Evolutionary conservation across 2,329 filamentous ascomycete genomes (phyloP), one percentile per base, ranked within the genome.

Genomic region (Alternaria sp.): DNA sequence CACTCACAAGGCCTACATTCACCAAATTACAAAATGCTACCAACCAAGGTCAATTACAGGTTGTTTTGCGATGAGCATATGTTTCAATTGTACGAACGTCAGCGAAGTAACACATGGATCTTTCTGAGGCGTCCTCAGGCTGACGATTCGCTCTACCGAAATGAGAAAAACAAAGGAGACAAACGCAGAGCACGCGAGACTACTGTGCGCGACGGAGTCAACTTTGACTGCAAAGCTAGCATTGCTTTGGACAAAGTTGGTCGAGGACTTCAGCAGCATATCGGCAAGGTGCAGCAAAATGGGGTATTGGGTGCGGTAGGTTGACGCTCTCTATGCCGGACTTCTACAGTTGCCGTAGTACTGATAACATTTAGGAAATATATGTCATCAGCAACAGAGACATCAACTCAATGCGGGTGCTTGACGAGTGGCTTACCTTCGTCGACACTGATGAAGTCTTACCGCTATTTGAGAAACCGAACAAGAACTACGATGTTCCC

Each of bases 371-470:
- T 15, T 43, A 82, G 79, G 81, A 83, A 63, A 73, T 83, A 9
- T 83, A 82, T 52, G 76, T 81, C 7, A 82, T 83, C 55, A 82
- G 79, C 62, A 83, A 83, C 61, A 70, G 79, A 49, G 81, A 83
- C 59, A 66, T 78, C 46, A 62, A 71, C 26, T 80, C 80, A 0
- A 75, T 82, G 67, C 67, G 68, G 26, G 67, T 71, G 28, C 73
- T 83, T 1, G 81, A 83, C 58, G 66, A 81, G 11, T 83, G 81
- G 81, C 75, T 82, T 3, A 59, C 82, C 30, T 76, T 77, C 46
- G 67, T 83, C 52, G 80, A 82, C 53, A 82, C 80, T 1, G 66
- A 78, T n/a, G 69, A 82, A 52, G 68, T 70, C 17, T 57, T 81
- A 5, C 80, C 77, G 5, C 67, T 81, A 2, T 82, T 82, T 55